phyloP scores from a whole-genome alignment of 1,284 basidiomycete genomes.

The Ceratobasidium sp. region DNA sequence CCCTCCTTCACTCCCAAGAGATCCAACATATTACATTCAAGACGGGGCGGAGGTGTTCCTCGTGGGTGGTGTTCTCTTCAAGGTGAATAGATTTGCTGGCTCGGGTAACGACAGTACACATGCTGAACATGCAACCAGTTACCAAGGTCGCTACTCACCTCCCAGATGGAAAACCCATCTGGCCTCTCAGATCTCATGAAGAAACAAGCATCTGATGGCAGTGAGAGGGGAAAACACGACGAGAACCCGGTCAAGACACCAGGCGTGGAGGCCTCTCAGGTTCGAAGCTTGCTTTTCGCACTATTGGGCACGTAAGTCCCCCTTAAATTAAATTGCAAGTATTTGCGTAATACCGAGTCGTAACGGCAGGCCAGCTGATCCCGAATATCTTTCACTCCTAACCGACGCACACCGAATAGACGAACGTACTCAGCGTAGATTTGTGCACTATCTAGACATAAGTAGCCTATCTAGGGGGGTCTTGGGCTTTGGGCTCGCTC shows the following conservation, averaged over 20 bases:
- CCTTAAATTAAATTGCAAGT: background rate
- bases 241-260: background rate
- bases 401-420: background rate
- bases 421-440: background rate
- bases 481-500: background rate
- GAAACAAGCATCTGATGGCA: background rate
- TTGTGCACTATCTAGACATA: slow-evolving; percentile 2
- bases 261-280: background rate
- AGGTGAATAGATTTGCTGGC: background rate
- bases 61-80: background rate
- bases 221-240: background rate
- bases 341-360: background rate
- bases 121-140: background rate
- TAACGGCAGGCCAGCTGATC: background rate
- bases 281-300: slow-evolving; percentile 2
- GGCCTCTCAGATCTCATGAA: background rate
- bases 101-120: background rate
- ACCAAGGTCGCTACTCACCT: background rate
- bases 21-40: background rate
- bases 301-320: background rate
- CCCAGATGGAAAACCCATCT: background rate
- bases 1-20: too few relatives aligned
- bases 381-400: background rate
- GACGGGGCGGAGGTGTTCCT: background rate
- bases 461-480: background rate